Evolutionary conservation across 768 basidiomycete species (phyloP).

Genomic region (Dictyophora rubrovolvata): DNA sequence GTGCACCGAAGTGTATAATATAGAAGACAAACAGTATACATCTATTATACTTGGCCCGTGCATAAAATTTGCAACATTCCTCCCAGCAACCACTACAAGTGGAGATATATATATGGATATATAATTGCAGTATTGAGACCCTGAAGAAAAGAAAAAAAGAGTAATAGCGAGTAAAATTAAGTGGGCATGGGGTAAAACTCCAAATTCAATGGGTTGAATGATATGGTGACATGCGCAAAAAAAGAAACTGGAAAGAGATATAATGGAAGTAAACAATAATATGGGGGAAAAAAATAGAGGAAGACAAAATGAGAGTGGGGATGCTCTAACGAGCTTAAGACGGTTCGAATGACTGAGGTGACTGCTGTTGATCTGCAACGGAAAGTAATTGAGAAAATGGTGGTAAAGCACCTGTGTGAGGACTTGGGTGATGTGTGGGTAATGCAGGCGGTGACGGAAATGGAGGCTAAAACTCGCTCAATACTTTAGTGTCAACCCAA

Average conservation of each 20-base stretch:
- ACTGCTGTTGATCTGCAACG: conserved; percentile 64
- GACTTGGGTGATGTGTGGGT: conserved; percentile 20
- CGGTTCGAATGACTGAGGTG: conserved; percentile 7
- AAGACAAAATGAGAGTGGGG: conserved; percentile 14
- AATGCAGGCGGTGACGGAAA: conserved; percentile 32
- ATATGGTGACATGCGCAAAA: conserved; percentile 17
- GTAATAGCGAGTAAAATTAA: conserved; percentile 3
- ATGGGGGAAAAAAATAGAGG: neutral
- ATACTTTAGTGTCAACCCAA: neutral
- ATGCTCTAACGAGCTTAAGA: conserved; percentile 9
- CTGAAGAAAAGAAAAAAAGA: conserved; percentile 5
- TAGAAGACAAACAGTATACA: conserved; percentile 5
- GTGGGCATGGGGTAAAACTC: conserved; percentile 5
- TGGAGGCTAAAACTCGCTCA: conserved; percentile 37
- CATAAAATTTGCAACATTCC: neutral
- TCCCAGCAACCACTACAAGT: neutral
- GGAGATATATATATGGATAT: neutral
- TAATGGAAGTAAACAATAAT: conserved; percentile 14
- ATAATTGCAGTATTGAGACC: conserved; percentile 2
- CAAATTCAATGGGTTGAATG: conserved; percentile 1
- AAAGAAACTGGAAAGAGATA: conserved; percentile 22
- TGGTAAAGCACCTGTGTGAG: conserved; percentile 44
- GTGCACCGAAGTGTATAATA: neutral
- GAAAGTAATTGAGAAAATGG: conserved; percentile 79
- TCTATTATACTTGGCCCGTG: conserved; percentile 5